Conservation (phyloP, 106 monocot genomes). For the Triglochin maritima region DNA sequence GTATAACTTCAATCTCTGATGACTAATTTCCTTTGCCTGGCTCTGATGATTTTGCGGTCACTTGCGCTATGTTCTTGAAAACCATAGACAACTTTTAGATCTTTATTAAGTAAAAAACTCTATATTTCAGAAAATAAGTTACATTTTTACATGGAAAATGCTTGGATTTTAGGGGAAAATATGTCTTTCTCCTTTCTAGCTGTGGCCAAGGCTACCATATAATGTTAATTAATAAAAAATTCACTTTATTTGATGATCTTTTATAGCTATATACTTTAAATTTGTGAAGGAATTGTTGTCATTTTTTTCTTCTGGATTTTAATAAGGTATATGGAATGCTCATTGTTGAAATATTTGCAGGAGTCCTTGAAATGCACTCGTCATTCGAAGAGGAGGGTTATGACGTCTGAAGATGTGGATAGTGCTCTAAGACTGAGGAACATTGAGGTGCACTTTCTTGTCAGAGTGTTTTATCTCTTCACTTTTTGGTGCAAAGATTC, state of each 20-base stretch:
- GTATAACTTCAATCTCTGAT: too few relatives aligned
- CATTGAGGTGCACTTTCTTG: constrained; percentile 47
- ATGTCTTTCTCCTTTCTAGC: too few relatives aligned
- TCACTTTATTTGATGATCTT: background rate
- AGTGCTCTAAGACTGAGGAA: constrained; percentile 82
- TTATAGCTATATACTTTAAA: background rate
- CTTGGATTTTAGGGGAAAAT: too few relatives aligned
- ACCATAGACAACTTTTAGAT: too few relatives aligned
- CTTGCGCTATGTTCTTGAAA: too few relatives aligned
- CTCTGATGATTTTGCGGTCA: too few relatives aligned
- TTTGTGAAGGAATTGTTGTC: background rate
- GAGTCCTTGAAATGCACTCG: constrained; percentile 98
- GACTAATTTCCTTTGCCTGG: too few relatives aligned
- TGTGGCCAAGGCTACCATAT: too few relatives aligned
- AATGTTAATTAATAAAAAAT: background rate
- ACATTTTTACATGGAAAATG: too few relatives aligned
- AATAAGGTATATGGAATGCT: background rate
- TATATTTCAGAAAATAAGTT: too few relatives aligned
- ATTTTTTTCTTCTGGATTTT: background rate
- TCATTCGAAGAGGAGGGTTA: constrained; percentile 70
- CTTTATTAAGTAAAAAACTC: too few relatives aligned
- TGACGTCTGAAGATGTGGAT: constrained; percentile 89
- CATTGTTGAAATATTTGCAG: constrained; percentile 17
- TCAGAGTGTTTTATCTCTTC: background rate
- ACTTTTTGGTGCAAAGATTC: too few relatives aligned